Evolutionary conservation across 2,329 filamentous ascomycete genomes (phyloP).

Genomic region (Aspergillus sp.): DNA sequence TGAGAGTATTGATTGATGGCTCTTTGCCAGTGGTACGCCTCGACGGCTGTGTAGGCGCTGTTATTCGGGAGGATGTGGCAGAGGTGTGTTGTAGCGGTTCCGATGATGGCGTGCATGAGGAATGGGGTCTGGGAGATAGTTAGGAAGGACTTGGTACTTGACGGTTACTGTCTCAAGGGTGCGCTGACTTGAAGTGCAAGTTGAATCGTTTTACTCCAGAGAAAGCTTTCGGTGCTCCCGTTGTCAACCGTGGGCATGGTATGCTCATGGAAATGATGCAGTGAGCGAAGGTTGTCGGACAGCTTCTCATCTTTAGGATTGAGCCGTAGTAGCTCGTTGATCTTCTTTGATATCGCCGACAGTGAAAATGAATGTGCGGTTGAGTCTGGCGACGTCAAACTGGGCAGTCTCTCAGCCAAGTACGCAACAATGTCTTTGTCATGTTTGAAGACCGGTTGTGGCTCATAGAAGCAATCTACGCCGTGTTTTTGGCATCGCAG

Average conservation of each 20-base stretch:
- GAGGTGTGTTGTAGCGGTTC: slow-evolving; percentile 31
- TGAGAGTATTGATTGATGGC: slow-evolving; percentile 35
- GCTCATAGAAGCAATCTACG: slow-evolving; percentile 30
- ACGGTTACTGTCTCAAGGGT: neutral
- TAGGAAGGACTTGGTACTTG: neutral
- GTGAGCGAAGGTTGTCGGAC: slow-evolving; percentile 17
- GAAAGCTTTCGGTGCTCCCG: slow-evolving; percentile 13
- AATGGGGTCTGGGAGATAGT: slow-evolving; percentile 29
- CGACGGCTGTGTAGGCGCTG: slow-evolving; percentile 26
- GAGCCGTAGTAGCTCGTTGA: slow-evolving; percentile 26
- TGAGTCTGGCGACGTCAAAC: slow-evolving; percentile 14
- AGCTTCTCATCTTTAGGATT: neutral
- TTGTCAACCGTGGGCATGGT: slow-evolving; percentile 17
- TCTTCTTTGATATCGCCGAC: slow-evolving; percentile 17
- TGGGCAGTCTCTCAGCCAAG: slow-evolving; percentile 14
- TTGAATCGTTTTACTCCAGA: slow-evolving; percentile 26
- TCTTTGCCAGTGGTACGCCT: slow-evolving; percentile 40
- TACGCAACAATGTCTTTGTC: slow-evolving; percentile 12
- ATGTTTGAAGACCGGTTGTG: neutral
- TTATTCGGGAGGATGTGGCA: slow-evolving; percentile 26
- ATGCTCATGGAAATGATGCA: slow-evolving; percentile 30
- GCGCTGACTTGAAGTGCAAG: slow-evolving; percentile 32
- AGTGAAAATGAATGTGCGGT: slow-evolving; percentile 22
- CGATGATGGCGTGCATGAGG: slow-evolving; percentile 40
- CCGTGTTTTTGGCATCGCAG: slow-evolving; percentile 31